These are phyloP conservation scores for Amanita inopinata DNA, from an alignment of 768 basidiomycete genomes.

Conservation along the genomic window DNA sequence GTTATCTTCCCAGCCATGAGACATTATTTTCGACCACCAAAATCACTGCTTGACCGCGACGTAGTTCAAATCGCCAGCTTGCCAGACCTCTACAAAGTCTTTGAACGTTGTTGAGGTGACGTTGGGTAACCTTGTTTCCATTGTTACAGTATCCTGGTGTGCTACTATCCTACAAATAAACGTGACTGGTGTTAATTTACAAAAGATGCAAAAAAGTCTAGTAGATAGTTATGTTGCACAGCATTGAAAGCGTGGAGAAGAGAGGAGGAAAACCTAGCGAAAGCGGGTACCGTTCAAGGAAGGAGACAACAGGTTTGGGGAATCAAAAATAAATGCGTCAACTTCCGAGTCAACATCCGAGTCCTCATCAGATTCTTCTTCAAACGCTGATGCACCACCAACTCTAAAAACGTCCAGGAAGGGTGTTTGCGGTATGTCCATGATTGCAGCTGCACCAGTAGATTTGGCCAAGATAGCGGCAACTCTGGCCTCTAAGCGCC, in stretches of 20 bases:
- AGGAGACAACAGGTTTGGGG: conserved; percentile 33
- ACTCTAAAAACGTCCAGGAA: conserved; percentile 71
- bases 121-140: neutral
- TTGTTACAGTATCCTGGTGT: conserved; percentile 1
- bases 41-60: conserved; percentile 56
- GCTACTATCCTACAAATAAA: conserved; percentile 1
- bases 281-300: conserved; percentile 37
- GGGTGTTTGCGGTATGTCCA: conserved; percentile 67
- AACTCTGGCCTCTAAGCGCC: conserved; percentile 65
- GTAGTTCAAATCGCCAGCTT: conserved; percentile 85
- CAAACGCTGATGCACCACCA: conserved; percentile 28
- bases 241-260: conserved; percentile 9
- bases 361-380: conserved; percentile 40
- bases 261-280: conserved; percentile 22
- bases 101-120: conserved; percentile 70
- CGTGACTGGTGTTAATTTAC: neutral
- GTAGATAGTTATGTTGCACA: conserved; percentile 10
- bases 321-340: conserved; percentile 59
- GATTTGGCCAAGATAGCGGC: conserved; percentile 79
- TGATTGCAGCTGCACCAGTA: conserved; percentile 39
- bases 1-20: conserved; percentile 82
- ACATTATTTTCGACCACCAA: conserved; percentile 62
- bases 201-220: conserved; percentile 9
- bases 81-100: conserved; percentile 89
- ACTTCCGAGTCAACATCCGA: conserved; percentile 39